Evolutionary conservation across 2,329 filamentous ascomycete species (phyloP), one percentile per base, ranked within the genome.

Genomic region (Atkinsonella texensis): DNA sequence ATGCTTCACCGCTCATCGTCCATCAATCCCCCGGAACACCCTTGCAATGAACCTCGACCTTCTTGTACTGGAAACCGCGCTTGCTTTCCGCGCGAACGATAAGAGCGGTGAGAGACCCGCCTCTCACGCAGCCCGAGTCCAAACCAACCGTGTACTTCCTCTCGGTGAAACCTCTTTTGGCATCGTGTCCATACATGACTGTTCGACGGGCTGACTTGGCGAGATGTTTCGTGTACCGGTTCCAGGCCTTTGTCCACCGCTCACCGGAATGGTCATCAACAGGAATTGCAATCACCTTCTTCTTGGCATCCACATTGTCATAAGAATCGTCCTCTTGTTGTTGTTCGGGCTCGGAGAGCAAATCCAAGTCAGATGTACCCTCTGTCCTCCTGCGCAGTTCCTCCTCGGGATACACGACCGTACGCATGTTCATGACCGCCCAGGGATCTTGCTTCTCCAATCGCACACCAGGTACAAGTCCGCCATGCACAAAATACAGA

Each of bases 371-470:
- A 5, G 45, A 41, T 57, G 55, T 15, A 5, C 4, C 4, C 51
- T 54, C 48, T 63, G 58, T 59, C 1, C 67, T 55, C 60, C 72
- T 56, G 70, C 67, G 66, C 31, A 69, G 64, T 23, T 68, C 62
- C 49, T 65, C 61, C 32, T 63, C 64, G 7, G 82, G 69, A 57
- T 73, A 75, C 58, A 86, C 75, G 50, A 95, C 78, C 7, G 83
- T 87, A 52, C 89, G 82, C 87, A 98, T 94, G 63, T 89, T 93
- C 89, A 96, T 96, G 41, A 87, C 85, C 49, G 85, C 83, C 65
- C 80, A 83, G 0, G 89, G 85, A 65, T 96, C 76, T 59, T 84
- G 91, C 49, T 77, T 72, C 45, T 83, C 74, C 13, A 95, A 73
- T 0, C 77, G 66, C 0, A 95, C 70, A 5, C 83, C 85, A 0